Conservation (phyloP, 805 yeast species). For the Candida ovalis region DNA sequence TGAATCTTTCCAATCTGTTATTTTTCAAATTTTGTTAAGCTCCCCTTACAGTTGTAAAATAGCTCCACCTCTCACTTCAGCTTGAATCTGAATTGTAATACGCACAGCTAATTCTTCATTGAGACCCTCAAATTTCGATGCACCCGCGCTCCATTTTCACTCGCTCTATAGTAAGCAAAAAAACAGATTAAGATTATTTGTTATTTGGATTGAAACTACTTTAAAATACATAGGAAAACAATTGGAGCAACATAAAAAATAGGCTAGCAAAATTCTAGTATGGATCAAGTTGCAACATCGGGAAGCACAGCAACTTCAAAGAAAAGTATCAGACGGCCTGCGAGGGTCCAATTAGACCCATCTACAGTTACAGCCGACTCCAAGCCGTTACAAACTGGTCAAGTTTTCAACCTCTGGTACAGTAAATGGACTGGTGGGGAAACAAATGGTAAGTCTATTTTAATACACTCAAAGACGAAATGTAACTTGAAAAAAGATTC, state of each 20-base stretch:
- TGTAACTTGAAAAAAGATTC: constrained; percentile 61
- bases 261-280: not conserved
- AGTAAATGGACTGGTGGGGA: constrained; percentile 85
- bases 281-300: not conserved
- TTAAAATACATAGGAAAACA: too few relatives aligned
- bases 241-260: not conserved
- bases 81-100: too few relatives aligned
- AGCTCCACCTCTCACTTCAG: too few relatives aligned
- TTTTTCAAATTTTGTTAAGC: too few relatives aligned
- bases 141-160: too few relatives aligned
- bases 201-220: too few relatives aligned
- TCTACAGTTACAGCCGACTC: constrained; percentile 49
- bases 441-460: constrained; percentile 36
- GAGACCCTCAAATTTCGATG: too few relatives aligned
- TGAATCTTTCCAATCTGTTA: too few relatives aligned
- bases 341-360: constrained; percentile 72
- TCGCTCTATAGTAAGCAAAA: too few relatives aligned
- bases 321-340: constrained; percentile 38
- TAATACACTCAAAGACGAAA: constrained; percentile 49
- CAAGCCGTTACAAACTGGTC: constrained; percentile 77
- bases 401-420: constrained; percentile 83
- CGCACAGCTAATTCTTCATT: too few relatives aligned
- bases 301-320: not conserved
- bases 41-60: too few relatives aligned
- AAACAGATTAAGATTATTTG: too few relatives aligned